Evolutionary conservation across 306 rosid genomes (phyloP).

Genomic region (Quercus gilva): DNA sequence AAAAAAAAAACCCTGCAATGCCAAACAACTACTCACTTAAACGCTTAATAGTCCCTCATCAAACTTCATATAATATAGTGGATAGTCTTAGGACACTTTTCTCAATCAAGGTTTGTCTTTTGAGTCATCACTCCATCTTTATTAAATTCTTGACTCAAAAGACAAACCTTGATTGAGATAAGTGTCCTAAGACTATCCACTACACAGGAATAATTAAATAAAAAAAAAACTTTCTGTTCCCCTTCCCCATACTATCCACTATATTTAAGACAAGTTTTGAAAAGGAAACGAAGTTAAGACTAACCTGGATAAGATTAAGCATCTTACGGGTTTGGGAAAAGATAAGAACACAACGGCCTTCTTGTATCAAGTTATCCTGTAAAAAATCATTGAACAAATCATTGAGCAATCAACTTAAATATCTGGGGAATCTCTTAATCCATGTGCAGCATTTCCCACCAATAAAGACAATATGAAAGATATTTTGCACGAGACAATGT

Average conservation of each 20-base stretch:
- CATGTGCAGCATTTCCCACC: slow-evolving; percentile 44
- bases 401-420: slow-evolving; percentile 16
- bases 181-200: background rate
- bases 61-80: background rate
- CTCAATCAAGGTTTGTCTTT: background rate
- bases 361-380: slow-evolving; percentile 67
- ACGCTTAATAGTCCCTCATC: no score
- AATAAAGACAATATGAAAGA: slow-evolving; percentile 73
- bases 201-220: background rate
- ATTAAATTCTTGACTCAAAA: no score
- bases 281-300: slow-evolving; percentile 5
- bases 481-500: slow-evolving; percentile 75
- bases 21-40: no score
- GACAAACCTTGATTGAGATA: background rate
- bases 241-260: background rate
- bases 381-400: slow-evolving; percentile 8
- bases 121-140: no score
- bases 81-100: background rate
- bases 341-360: slow-evolving; percentile 81
- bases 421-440: slow-evolving; percentile 1
- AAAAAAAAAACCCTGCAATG: no score
- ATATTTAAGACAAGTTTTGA: background rate
- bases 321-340: slow-evolving; percentile 96
- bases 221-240: background rate
- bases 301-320: slow-evolving; percentile 92